A percentile compares a stretch with the other conserved stretches of the same genome.
Conservation (phyloP, 139 green algal genomes). For the Pleodorina starrii region DNA sequence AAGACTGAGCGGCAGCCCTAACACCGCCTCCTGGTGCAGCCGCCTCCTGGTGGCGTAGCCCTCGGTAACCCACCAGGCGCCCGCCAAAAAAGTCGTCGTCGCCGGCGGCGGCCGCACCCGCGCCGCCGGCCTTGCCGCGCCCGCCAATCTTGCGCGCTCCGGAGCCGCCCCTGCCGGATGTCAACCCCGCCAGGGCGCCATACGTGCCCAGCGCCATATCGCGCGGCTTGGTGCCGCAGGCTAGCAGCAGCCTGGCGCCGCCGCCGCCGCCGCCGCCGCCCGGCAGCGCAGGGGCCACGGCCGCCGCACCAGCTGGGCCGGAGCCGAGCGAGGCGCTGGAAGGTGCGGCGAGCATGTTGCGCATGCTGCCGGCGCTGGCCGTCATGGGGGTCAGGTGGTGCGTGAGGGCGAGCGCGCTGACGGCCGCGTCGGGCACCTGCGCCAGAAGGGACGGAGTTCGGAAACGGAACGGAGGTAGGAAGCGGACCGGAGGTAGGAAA, state of each 20-base stretch:
- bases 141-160: not conserved
- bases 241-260: conserved; percentile 15
- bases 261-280: not conserved
- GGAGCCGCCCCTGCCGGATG: not conserved
- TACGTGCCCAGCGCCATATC: not conserved
- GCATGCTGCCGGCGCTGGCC: not conserved
- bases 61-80: conserved; percentile 3
- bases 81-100: conserved; percentile 38
- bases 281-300: not conserved
- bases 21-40: too few relatives aligned
- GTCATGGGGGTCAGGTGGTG: not conserved
- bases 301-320: not conserved
- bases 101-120: not conserved
- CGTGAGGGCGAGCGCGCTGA: conserved; percentile 31
- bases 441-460: too few relatives aligned
- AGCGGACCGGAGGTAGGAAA: too few relatives aligned
- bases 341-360: not conserved
- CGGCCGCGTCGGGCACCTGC: conserved; percentile 35
- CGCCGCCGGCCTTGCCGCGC: not conserved
- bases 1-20: too few relatives aligned
- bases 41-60: too few relatives aligned
- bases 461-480: too few relatives aligned
- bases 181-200: not conserved
- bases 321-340: not conserved
- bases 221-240: conserved; percentile 33